A percentile compares a stretch with the other conserved stretches of the same genome.
Conservation (phyloP, 257 asterid genomes). For the Gentiana dahurica region DNA sequence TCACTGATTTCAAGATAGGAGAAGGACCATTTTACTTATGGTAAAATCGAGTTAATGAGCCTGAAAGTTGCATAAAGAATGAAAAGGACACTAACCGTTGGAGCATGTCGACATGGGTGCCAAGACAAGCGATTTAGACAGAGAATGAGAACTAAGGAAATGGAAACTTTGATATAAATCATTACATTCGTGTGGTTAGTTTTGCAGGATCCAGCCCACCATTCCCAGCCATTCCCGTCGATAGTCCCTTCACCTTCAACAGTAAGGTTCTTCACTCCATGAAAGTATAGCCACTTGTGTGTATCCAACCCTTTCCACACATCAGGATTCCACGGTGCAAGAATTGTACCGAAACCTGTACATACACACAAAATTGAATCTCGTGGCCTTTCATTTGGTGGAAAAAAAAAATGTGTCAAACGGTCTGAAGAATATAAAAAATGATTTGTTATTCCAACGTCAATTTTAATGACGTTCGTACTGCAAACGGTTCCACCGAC, state of each 20-base stretch:
- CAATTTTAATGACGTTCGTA: no score
- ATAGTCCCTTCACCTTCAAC: conserved; percentile 69
- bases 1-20: not conserved
- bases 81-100: conserved; percentile 56
- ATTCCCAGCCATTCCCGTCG: conserved; percentile 58
- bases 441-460: no score
- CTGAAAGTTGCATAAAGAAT: not conserved
- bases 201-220: conserved; percentile 97
- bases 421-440: no score
- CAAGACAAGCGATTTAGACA: conserved; percentile 20
- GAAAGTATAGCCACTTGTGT: conserved; percentile 79
- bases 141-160: conserved; percentile 1
- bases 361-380: not conserved
- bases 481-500: no score
- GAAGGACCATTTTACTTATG: not conserved
- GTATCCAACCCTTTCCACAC: conserved; percentile 47
- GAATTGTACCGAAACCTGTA: conserved; percentile 56
- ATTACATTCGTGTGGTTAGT: conserved; percentile 52
- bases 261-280: conserved; percentile 41
- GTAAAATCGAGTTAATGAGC: not conserved
- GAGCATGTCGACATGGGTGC: conserved; percentile 85
- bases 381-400: no score
- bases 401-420: no score
- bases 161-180: not conserved
- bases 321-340: conserved; percentile 61